A percentile compares a stretch with the other conserved stretches of the same genome.
phyloP scores from a whole-genome alignment of 2,329 filamentous ascomycete genomes.

The Aaosphaeria arxii region DNA sequence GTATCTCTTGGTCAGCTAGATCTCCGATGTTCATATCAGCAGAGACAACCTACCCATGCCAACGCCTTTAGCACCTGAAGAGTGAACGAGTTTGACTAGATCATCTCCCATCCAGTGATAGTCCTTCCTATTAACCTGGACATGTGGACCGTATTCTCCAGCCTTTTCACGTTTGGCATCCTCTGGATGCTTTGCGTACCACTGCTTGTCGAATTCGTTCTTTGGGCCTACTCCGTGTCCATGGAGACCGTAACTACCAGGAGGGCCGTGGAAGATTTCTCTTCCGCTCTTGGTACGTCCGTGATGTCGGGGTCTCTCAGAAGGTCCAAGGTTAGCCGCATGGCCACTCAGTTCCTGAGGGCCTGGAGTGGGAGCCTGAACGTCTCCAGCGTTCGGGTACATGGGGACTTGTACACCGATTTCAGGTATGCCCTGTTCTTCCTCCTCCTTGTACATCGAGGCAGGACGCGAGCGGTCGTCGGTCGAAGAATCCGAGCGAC shows the following conservation, averaged over 20 bases:
- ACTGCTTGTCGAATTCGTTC: slow-evolving; percentile 85
- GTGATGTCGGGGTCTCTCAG: slow-evolving; percentile 57
- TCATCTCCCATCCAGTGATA: slow-evolving; percentile 88
- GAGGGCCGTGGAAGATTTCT: slow-evolving; percentile 68
- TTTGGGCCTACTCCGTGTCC: slow-evolving; percentile 74
- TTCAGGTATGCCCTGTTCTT: slow-evolving; percentile 82
- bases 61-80: slow-evolving; percentile 55
- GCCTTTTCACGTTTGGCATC: slow-evolving; percentile 71
- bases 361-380: slow-evolving; percentile 87
- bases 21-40: not conserved
- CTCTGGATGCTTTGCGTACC: slow-evolving; percentile 91
- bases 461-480: slow-evolving; percentile 45
- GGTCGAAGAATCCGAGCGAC: slow-evolving; percentile 30
- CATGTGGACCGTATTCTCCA: slow-evolving; percentile 58
- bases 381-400: slow-evolving; percentile 88
- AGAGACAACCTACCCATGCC: slow-evolving; percentile 49
- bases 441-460: slow-evolving; percentile 55
- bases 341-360: slow-evolving; percentile 45
- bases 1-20: slow-evolving; percentile 42
- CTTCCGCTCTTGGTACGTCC: slow-evolving; percentile 68
- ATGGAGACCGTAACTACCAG: slow-evolving; percentile 90
- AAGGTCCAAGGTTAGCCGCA: slow-evolving; percentile 50
- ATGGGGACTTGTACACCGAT: slow-evolving; percentile 92
- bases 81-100: slow-evolving; percentile 82
- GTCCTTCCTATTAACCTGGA: slow-evolving; percentile 62